Evolutionary conservation across 108 stramenopile genomes (phyloP).

Genomic region (Pseudonitzschia multistriata): DNA sequence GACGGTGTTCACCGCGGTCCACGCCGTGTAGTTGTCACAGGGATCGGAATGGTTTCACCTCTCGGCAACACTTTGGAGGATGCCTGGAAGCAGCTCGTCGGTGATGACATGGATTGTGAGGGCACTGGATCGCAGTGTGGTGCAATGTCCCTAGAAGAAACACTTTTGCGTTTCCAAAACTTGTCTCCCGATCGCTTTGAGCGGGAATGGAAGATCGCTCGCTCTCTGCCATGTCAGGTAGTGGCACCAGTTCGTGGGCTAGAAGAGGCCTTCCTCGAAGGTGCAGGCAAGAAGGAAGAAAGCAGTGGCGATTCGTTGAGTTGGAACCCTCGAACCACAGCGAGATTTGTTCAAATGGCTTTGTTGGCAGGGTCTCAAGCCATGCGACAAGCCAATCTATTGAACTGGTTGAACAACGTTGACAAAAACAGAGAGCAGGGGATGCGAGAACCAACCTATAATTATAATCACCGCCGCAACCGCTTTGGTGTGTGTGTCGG

Average conservation of each 20-base stretch:
- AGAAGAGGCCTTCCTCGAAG: constrained; percentile 15
- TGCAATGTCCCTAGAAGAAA: constrained; percentile 59
- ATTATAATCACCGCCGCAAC: constrained; percentile 15
- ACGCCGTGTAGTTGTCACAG: constrained; percentile 90
- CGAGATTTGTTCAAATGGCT: constrained; percentile 77
- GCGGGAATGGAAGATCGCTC: constrained; percentile 48
- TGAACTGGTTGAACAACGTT: constrained; percentile 31
- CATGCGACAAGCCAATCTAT: constrained; percentile 42
- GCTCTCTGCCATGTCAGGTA: constrained; percentile 72
- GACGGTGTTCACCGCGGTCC: constrained; percentile 28
- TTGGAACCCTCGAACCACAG: constrained; percentile 26
- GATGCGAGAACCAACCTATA: neutral
- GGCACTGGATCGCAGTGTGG: constrained; percentile 16
- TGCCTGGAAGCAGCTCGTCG: constrained; percentile 67
- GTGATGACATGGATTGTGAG: neutral
- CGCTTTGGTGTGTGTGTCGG: constrained; percentile 78
- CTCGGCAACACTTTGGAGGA: constrained; percentile 69
- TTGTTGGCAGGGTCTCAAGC: constrained; percentile 76
- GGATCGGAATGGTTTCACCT: constrained; percentile 89
- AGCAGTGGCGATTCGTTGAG: neutral
- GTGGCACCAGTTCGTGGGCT: constrained; percentile 62
- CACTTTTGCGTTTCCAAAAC: constrained; percentile 42
- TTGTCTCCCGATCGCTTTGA: constrained; percentile 38
- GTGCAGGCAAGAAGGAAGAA: constrained; percentile 37
- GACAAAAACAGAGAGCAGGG: constrained; percentile 15